Evolutionary conservation across 2,329 filamentous ascomycete species (phyloP).

Genomic region (Cladosporium sphaerospermum): DNA sequence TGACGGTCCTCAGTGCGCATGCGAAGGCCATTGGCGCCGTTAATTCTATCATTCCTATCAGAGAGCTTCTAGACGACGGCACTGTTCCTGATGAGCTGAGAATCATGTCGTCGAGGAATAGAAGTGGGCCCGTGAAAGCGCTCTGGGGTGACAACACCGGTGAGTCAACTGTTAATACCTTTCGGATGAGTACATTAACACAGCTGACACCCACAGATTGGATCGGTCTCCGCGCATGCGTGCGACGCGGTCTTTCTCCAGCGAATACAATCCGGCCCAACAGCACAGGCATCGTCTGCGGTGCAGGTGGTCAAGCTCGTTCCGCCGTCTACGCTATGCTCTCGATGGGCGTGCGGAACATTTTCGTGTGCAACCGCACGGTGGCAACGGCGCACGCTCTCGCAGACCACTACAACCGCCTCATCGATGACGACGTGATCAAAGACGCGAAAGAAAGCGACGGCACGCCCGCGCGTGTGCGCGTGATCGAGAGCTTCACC

Average conservation of each 20-base stretch:
- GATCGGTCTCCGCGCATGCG: slow-evolving; percentile 69
- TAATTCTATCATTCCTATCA: slow-evolving; percentile 68
- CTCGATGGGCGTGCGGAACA: slow-evolving; percentile 68
- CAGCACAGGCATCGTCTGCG: slow-evolving; percentile 49
- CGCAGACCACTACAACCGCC: slow-evolving; percentile 61
- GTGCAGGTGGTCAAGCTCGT: slow-evolving; percentile 68
- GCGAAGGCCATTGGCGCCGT: slow-evolving; percentile 69
- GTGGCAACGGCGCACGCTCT: slow-evolving; percentile 59
- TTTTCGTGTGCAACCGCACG: slow-evolving; percentile 69
- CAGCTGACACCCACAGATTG: slow-evolving; percentile 47
- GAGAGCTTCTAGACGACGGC: slow-evolving; percentile 52
- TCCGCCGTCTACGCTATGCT: slow-evolving; percentile 74
- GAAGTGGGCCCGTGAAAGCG: slow-evolving; percentile 60
- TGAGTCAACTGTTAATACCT: not conserved
- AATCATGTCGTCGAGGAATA: slow-evolving; percentile 53
- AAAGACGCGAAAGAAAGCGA: slow-evolving; percentile 17
- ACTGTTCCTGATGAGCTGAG: slow-evolving; percentile 50
- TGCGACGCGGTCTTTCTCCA: slow-evolving; percentile 65
- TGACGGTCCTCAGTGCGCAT: slow-evolving; percentile 63
- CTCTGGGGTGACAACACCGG: slow-evolving; percentile 70
- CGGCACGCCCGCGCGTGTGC: slow-evolving; percentile 34
- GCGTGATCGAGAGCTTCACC: slow-evolving; percentile 53
- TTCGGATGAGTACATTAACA: not conserved
- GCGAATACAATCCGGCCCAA: slow-evolving; percentile 53
- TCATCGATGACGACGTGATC: slow-evolving; percentile 33